Conservation (phyloP, 768 basidiomycete genomes). For the Gloeopeniophorella convolvens region DNA sequence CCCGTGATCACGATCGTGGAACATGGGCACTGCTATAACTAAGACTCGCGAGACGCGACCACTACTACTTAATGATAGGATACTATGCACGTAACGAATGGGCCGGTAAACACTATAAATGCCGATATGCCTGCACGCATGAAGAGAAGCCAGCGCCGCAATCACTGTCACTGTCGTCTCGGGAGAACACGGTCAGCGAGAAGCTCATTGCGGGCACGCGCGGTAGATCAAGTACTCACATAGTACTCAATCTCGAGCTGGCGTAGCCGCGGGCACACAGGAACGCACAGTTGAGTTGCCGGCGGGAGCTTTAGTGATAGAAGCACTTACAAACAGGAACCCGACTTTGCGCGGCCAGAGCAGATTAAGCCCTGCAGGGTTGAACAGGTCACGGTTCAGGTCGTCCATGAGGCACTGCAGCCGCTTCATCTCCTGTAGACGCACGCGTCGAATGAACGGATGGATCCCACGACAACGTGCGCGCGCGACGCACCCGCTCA, state of each 20-base stretch:
- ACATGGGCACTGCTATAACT: too few species aligned
- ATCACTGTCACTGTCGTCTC: constrained; percentile 9
- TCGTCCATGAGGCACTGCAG: constrained; percentile 56
- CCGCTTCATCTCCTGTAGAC: constrained; percentile 65
- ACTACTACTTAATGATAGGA: too few species aligned
- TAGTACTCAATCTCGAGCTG: constrained; percentile 97
- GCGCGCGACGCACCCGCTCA: constrained; percentile 50
- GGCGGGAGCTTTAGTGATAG: too few species aligned
- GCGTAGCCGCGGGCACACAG: background rate
- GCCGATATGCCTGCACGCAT: too few species aligned
- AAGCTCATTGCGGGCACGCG: background rate
- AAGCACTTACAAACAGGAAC: constrained; percentile 79
- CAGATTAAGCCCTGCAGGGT: constrained; percentile 82
- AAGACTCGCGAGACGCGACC: too few species aligned
- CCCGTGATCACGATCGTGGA: too few species aligned
- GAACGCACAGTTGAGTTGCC: background rate
- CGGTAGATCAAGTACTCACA: constrained; percentile 46
- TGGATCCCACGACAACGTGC: background rate
- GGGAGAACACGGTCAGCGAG: constrained; percentile 10
- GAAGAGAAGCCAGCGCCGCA: too few species aligned
- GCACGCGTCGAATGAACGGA: background rate
- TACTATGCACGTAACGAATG: too few species aligned
- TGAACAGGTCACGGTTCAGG: constrained; percentile 69
- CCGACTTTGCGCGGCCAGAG: constrained; percentile 80
- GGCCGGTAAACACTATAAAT: too few species aligned